Percentiles rank a stretch among this genome's conserved stretches.
Conservation (phyloP, 2,329 filamentous ascomycete genomes). For the Fusarium floridanum region DNA sequence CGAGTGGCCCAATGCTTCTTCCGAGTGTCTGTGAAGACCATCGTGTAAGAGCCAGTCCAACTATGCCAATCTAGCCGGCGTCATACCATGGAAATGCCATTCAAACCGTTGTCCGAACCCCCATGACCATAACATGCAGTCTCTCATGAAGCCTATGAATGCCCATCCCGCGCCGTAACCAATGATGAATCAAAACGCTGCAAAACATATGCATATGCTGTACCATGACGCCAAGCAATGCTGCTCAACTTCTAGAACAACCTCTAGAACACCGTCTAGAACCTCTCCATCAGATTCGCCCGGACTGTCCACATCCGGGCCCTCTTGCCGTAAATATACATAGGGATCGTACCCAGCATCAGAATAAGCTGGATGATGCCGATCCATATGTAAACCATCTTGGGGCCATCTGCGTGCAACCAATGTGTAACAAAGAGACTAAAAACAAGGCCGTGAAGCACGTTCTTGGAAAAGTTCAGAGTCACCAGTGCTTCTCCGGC, state of each 20-base stretch:
- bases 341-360: slow-evolving; percentile 82
- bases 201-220: slow-evolving; percentile 1
- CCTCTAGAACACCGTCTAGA: slow-evolving; percentile 43
- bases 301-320: slow-evolving; percentile 94
- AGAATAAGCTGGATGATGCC: slow-evolving; percentile 87
- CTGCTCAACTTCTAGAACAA: neutral
- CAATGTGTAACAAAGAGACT: slow-evolving; percentile 89
- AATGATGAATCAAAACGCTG: slow-evolving; percentile 1
- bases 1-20: neutral
- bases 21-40: neutral
- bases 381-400: slow-evolving; percentile 83
- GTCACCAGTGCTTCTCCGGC: slow-evolving; percentile 95
- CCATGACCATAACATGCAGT: slow-evolving; percentile 8
- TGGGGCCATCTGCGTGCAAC: slow-evolving; percentile 81
- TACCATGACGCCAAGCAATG: slow-evolving; percentile 26
- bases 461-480: slow-evolving; percentile 93
- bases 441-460: slow-evolving; percentile 91
- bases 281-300: slow-evolving; percentile 88
- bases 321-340: slow-evolving; percentile 95
- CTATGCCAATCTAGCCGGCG: neutral
- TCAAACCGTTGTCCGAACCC: slow-evolving; percentile 12
- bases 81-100: slow-evolving; percentile 2
- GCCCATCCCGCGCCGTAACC: neutral
- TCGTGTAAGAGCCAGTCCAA: neutral
- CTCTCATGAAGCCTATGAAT: slow-evolving; percentile 8